phyloP scores from a whole-genome alignment of 441 rosid genomes.

The Erysimum pusillum region DNA sequence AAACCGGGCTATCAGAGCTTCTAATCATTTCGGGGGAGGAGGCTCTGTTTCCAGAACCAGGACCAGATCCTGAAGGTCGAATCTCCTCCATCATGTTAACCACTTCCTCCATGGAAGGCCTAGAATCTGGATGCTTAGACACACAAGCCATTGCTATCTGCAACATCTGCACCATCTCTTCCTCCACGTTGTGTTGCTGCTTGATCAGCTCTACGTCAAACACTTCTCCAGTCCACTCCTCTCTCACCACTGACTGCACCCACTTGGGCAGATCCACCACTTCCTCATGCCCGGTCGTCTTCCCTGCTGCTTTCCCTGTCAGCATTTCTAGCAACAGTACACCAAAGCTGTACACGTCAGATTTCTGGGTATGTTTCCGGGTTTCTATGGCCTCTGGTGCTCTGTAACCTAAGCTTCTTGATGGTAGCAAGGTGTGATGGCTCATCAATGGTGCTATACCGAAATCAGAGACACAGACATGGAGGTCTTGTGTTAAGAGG shows the following conservation, averaged over 20 bases:
- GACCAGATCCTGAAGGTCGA: conserved; percentile 49
- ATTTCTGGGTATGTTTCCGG: conserved; percentile 62
- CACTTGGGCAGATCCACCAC: conserved; percentile 77
- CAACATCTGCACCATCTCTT: conserved; percentile 84
- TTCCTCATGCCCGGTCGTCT: conserved; percentile 63
- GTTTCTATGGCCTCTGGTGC: conserved; percentile 75
- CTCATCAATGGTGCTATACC: conserved; percentile 71
- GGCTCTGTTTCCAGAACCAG: conserved; percentile 61
- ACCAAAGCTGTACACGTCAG: conserved; percentile 76
- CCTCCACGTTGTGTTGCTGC: conserved; percentile 63
- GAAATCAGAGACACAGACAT: conserved; percentile 69
- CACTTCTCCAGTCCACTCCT: conserved; percentile 89
- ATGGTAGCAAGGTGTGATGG: conserved; percentile 54
- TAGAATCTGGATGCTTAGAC: conserved; percentile 61
- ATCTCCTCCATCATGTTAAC: conserved; percentile 72
- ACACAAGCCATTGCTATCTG: conserved; percentile 82
- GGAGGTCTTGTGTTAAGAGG: conserved; percentile 64
- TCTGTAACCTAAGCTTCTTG: conserved; percentile 70
- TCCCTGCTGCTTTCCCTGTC: conserved; percentile 75
- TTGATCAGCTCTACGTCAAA: conserved; percentile 73
- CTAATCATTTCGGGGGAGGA: conserved; percentile 59
- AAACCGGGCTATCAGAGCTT: conserved; percentile 48
- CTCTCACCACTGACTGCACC: conserved; percentile 84
- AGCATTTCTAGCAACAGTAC: conserved; percentile 74
- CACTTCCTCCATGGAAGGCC: conserved; percentile 73